Base-by-base conservation (phyloP, 2,329 filamentous ascomycete species). In the Orbilia quercus region DNA sequence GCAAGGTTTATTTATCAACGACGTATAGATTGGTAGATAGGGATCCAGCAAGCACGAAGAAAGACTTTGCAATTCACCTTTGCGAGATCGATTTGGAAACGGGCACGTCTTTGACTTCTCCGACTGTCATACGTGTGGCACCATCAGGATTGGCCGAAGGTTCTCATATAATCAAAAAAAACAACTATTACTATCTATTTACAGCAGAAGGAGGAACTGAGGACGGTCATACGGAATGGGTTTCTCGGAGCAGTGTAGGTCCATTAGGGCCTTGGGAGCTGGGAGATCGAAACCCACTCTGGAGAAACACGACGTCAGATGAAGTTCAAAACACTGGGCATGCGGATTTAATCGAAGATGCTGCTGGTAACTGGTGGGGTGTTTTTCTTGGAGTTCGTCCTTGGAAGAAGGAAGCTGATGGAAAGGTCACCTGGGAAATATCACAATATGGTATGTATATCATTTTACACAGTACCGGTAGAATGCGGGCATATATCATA, bases 141-240 rank as follows among this genome's bases (percentile, higher is more conserved):
- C 34, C 66, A 48, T 51, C 75, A 51, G 74, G 75, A 11, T 81
- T 85, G 1, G 83, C 86, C 14, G 86, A 88, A 77, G 86, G 83
- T 0, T 85, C 86, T 1, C 86, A 88, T 75, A 77, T 88, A 2
- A 87, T 87, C 78, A 86, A 85, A 79, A 82, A 84, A 45, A 84
- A 84, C 42, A 84, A 83, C 3, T 87, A 83, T 82, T 88, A 88
- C 75, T 88, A 88, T 76, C 81, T 88, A 6, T 79, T 88, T 5
- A 87, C 84, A 0, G 86, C 86, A 1, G 86, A 88, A 76, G 86
- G 85, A 31, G 86, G 87, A 2, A 88, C 87, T 0, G 87, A 84
- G 3, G 87, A 86, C 67, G 82, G 84, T 0, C 88, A 90, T 76
- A 79, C 79, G 86, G 54, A 66, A 85, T 82, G 88, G 88, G 0